Conservation (phyloP, 805 yeast genomes). For the Wickerhamiella allomyrinae region DNA sequence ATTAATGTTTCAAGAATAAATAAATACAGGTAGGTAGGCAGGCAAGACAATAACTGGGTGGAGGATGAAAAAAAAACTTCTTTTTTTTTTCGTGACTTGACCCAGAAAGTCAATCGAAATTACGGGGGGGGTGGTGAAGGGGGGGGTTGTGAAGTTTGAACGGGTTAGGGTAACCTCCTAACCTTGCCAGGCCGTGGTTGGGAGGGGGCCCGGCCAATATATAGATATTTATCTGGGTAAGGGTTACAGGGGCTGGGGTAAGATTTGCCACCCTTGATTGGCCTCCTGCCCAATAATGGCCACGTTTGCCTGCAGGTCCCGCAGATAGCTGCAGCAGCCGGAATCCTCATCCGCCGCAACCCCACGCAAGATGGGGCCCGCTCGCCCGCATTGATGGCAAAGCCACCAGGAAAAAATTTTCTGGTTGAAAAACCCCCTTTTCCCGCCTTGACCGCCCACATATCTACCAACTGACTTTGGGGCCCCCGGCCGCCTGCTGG, state of each 20-base stretch:
- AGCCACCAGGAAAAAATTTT: no score
- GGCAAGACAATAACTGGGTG: not conserved
- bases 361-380: not conserved
- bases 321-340: not conserved
- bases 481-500: no score
- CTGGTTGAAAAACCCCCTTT: no score
- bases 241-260: not conserved
- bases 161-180: not conserved
- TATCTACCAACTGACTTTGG: no score
- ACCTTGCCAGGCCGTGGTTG: not conserved
- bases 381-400: no score
- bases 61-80: no score
- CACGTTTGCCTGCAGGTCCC: not conserved
- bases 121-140: not conserved
- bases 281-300: not conserved
- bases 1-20: slow-evolving; percentile 2
- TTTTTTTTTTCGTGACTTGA: no score
- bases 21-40: not conserved
- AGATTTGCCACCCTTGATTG: not conserved
- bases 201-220: not conserved
- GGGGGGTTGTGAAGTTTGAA: not conserved
- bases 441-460: no score
- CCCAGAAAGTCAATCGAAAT: no score
- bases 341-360: not conserved
- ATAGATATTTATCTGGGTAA: not conserved